These are phyloP conservation scores for Suillus spraguei DNA, from an alignment of 768 basidiomycete genomes.

Conservation along the genomic window DNA sequence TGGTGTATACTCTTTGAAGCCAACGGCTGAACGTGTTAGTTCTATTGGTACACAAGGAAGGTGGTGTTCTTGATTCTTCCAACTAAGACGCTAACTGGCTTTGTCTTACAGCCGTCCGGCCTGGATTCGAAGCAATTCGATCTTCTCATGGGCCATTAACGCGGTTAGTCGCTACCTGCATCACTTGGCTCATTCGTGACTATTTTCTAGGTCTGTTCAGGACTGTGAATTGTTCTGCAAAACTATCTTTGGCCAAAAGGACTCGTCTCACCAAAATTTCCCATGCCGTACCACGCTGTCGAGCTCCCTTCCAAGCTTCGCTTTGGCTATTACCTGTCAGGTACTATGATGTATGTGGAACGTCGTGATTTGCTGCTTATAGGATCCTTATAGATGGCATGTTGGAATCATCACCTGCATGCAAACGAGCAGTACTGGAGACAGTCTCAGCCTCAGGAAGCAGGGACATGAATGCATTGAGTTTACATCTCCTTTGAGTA, in stretches of 20 bases:
- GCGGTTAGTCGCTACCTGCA: constrained; percentile 39
- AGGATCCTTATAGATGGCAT: constrained; percentile 48
- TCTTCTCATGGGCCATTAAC: constrained; percentile 66
- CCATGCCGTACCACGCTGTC: constrained; percentile 63
- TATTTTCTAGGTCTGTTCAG: constrained; percentile 52
- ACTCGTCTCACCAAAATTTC: constrained; percentile 42
- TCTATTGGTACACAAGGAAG: constrained; percentile 47
- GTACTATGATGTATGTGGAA: constrained; percentile 34
- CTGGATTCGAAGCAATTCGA: constrained; percentile 73
- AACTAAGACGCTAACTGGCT: constrained; percentile 7
- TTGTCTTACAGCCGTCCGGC: constrained; percentile 45
- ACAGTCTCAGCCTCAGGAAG: constrained; percentile 65
- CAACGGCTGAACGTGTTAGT: constrained; percentile 58
- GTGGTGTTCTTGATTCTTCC: constrained; percentile 13
- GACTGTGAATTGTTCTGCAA: constrained; percentile 69
- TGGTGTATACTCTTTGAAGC: constrained; percentile 80
- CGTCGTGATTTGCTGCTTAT: constrained; percentile 22
- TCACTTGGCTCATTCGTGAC: constrained; percentile 9
- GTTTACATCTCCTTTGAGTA: constrained; percentile 58
- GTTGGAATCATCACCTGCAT: constrained; percentile 69
- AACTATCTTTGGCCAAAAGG: constrained; percentile 47
- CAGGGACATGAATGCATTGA: constrained; percentile 84
- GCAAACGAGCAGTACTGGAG: constrained; percentile 72
- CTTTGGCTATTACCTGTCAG: constrained; percentile 75
- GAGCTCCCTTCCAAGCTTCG: constrained; percentile 57